These are phyloP conservation scores for Solanum microdontum DNA, from an alignment of 257 asterid species.

Conservation along the genomic window DNA sequence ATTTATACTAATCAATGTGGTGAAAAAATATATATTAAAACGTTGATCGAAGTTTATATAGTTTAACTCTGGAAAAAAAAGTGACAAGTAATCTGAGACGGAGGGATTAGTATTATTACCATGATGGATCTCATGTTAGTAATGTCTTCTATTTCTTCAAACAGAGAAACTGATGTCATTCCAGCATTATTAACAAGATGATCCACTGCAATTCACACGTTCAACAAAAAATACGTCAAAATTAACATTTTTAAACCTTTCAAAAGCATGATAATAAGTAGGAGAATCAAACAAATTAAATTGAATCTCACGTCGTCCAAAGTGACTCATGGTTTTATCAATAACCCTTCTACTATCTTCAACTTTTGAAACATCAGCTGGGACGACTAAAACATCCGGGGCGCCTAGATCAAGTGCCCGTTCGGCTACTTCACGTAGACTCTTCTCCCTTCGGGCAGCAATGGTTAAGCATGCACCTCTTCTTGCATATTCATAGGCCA, in stretches of 20 bases:
- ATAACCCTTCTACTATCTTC: constrained; percentile 50
- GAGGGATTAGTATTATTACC: constrained; percentile 9
- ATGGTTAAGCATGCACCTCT: constrained; percentile 65
- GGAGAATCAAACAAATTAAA: background rate
- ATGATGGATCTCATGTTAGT: constrained; percentile 32
- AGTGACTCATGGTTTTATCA: constrained; percentile 42
- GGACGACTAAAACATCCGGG: constrained; percentile 38
- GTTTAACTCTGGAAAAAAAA: too few relatives aligned
- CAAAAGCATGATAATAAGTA: background rate
- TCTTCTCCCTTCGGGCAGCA: constrained; percentile 57
- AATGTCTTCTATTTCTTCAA: constrained; percentile 48
- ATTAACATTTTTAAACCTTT: background rate
- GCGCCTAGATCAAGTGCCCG: constrained; percentile 49
- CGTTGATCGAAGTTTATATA: background rate
- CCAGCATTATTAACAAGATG: constrained; percentile 76
- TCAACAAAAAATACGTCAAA: background rate
- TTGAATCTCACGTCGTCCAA: constrained; percentile 35
- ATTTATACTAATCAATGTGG: background rate
- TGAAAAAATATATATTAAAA: background rate
- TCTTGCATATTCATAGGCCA: constrained; percentile 72
- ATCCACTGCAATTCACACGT: constrained; percentile 29
- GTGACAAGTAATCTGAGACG: background rate
- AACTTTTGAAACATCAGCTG: constrained; percentile 36
- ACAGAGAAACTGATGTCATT: constrained; percentile 29
- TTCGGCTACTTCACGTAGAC: constrained; percentile 50